Base-by-base conservation (phyloP, 2,329 filamentous ascomycete genomes). In the Clarireedia homoeocarpa region DNA sequence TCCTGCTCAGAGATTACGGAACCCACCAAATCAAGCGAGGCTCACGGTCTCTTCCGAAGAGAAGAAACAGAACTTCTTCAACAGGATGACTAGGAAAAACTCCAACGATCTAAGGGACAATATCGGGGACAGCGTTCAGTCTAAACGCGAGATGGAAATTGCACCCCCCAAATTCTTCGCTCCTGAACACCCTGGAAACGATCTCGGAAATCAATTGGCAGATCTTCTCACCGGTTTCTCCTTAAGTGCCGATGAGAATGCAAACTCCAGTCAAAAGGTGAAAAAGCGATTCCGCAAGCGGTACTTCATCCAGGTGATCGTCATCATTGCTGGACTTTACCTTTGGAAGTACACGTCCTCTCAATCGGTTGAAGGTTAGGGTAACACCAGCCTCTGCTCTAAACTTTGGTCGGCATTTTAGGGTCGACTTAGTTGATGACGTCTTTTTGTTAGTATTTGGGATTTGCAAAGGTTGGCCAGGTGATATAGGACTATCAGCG, bases 1-100 rank as follows among this genome's bases (percentile, higher is more conserved):
- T n/a, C 84, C 85, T 23, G 83, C 84, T 2, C 80, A 83, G 42
- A 76, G 77, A 45, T 69, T 83, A 6, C 76, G 81, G 34, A 88
- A 86, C 58, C 84, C 84, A 1, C 78, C 79, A 4, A 81, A 79
- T 58, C 73, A 76, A 38, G 77, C 82, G 0, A 71, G 78, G 1
- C 71, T 85, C 26, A 73, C 75, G 66, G 64, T 79, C 69, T 62
- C 75, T 66, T 42, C 75, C 59, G 34, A 73, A 70, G 66, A 75
- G 68, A 65, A 67, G 53, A 74, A 76, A 59, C 72, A 76, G 26
- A 76, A 77, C 54, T 80, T 82, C 66, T 84, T 83, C 66, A 67
- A 62, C 23, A 61, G 55, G 5, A 58, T 64, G 15, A 61, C 61
- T 5, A 36, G 55, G 14, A 47, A 48, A 40, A 55, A 40, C 15